These are phyloP conservation scores for Plenodomus lindquistii DNA, from an alignment of 2,329 filamentous ascomycete species.

Conservation along the genomic window DNA sequence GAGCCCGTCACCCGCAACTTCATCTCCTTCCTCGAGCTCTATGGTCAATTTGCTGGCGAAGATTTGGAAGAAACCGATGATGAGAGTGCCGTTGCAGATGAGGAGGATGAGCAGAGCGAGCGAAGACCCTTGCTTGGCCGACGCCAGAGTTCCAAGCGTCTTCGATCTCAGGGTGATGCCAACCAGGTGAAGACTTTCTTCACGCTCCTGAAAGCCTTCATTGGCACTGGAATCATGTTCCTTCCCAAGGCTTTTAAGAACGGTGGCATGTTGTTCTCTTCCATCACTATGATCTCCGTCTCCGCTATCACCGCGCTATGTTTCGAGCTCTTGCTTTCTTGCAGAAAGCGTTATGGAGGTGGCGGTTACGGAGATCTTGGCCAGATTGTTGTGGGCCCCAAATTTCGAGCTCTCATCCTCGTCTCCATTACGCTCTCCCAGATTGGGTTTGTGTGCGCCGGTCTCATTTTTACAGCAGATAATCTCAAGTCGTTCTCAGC, in stretches of 20 bases:
- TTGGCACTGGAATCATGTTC: constrained; percentile 82
- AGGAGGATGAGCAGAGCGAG: constrained; percentile 60
- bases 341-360: constrained; percentile 65
- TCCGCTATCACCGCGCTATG: constrained; percentile 70
- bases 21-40: constrained; percentile 74
- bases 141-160: constrained; percentile 55
- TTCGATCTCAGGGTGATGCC: constrained; percentile 62
- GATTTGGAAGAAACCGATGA: constrained; percentile 65
- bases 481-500: constrained; percentile 70
- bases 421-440: constrained; percentile 74
- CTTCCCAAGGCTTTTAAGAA: constrained; percentile 79
- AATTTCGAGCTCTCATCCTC: constrained; percentile 68
- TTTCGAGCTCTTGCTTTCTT: constrained; percentile 72
- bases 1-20: constrained; percentile 69
- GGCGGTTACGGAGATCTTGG: constrained; percentile 78
- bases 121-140: constrained; percentile 64
- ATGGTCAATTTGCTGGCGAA: constrained; percentile 77
- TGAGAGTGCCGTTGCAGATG: constrained; percentile 57
- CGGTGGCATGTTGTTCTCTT: constrained; percentile 75
- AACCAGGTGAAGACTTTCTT: constrained; percentile 75
- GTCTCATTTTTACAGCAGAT: constrained; percentile 76
- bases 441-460: constrained; percentile 76
- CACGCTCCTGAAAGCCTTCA: constrained; percentile 76
- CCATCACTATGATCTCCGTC: constrained; percentile 67
- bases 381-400: constrained; percentile 58